These are phyloP conservation scores for Perilla frutescens DNA, from an alignment of 257 asterid genomes.

Conservation along the genomic window DNA sequence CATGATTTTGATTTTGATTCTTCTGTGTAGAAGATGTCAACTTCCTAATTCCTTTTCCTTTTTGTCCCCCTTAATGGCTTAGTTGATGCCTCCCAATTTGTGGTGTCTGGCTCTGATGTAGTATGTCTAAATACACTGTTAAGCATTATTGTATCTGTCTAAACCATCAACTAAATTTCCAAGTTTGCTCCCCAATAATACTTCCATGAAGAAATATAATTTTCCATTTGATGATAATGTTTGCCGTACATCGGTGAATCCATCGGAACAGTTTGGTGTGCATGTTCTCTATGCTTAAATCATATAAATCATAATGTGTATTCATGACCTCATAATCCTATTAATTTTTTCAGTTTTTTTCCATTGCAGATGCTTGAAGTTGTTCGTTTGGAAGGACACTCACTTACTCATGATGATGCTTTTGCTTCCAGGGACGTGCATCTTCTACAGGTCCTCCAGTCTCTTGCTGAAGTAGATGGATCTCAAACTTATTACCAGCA, in stretches of 20 bases:
- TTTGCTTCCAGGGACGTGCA: constrained; percentile 75
- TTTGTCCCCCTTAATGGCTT: too few relatives aligned
- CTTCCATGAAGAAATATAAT: background rate
- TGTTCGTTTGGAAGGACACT: constrained; percentile 80
- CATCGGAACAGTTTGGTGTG: background rate
- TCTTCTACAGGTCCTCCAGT: constrained; percentile 68
- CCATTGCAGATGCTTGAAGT: constrained; percentile 77
- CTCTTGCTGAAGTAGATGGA: constrained; percentile 17
- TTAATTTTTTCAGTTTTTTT: background rate
- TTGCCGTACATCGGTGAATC: background rate
- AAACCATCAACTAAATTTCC: background rate
- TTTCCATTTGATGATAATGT: background rate
- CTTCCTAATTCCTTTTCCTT: background rate
- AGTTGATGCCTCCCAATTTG: too few relatives aligned
- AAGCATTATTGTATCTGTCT: background rate
- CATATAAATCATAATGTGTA: background rate
- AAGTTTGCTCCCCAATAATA: background rate
- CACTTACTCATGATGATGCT: constrained; percentile 65
- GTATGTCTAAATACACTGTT: background rate
- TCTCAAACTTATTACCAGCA: background rate
- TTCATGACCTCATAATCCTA: background rate
- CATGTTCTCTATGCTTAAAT: constrained; percentile 14
- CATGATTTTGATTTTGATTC: background rate
- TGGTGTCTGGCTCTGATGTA: background rate
- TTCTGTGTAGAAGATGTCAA: background rate